Conservation (phyloP, 371 early-diverging fungal genomes). For the Mucor irregularis region DNA sequence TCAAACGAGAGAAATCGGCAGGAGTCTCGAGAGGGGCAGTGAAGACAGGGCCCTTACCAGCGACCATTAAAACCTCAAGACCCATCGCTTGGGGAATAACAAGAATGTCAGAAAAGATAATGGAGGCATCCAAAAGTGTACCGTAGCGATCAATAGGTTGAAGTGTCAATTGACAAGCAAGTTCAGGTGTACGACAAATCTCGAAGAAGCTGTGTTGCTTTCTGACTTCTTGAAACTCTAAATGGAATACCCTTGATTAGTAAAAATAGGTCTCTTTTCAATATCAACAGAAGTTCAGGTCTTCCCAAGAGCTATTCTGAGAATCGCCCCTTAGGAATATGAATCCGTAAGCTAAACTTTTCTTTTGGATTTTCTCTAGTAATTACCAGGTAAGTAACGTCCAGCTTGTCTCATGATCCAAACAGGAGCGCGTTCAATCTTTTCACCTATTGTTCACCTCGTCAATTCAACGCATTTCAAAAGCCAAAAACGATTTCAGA, state of each 20-base stretch:
- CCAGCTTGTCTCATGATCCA: constrained; percentile 99
- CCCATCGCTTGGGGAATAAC: constrained; percentile 98
- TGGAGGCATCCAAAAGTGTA: constrained; percentile 91
- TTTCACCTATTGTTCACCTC: constrained; percentile 55
- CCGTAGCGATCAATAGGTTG: constrained; percentile 95
- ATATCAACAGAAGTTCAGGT: background rate
- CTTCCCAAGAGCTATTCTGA: too few species aligned
- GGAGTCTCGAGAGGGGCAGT: constrained; percentile 81
- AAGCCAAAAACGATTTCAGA: background rate
- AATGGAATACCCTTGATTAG: too few species aligned
- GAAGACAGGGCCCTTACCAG: constrained; percentile 91
- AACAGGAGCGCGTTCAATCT: constrained; percentile 88
- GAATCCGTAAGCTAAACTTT: too few species aligned
- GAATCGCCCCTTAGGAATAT: too few species aligned
- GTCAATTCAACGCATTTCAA: background rate
- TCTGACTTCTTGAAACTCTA: constrained; percentile 89
- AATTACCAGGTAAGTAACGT: constrained; percentile 90
- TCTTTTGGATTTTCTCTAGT: background rate
- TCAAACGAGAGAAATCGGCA: constrained; percentile 69
- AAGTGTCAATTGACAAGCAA: constrained; percentile 93
- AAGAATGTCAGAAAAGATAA: constrained; percentile 97
- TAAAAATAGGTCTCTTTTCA: too few species aligned
- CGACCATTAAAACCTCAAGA: constrained; percentile 90
- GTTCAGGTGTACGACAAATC: constrained; percentile 90
- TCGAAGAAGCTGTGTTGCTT: constrained; percentile 91